Percentiles rank a stretch among this genome's conserved stretches.
phyloP scores from a whole-genome alignment of 306 rosid species.

The Datisca glomerata region DNA sequence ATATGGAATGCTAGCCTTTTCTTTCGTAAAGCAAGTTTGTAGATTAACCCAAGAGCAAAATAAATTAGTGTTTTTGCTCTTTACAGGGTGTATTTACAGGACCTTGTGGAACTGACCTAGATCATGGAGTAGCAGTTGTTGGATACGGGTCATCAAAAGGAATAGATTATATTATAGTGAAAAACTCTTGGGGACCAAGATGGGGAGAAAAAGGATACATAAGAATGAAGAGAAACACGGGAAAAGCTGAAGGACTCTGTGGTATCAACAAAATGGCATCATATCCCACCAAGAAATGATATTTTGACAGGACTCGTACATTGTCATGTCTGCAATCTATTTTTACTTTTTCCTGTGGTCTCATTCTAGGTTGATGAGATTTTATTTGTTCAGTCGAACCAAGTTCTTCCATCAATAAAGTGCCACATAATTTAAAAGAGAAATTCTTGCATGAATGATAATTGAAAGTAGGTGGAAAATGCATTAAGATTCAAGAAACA shows the following conservation, averaged over 20 bases:
- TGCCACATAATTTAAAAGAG: no score
- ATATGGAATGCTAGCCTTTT: neutral
- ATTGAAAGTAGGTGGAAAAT: no score
- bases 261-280: conserved; percentile 88
- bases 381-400: no score
- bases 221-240: conserved; percentile 61
- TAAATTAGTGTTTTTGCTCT: neutral
- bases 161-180: conserved; percentile 63
- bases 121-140: conserved; percentile 88
- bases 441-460: no score
- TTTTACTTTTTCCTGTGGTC: conserved; percentile 1
- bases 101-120: conserved; percentile 61
- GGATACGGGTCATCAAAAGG: conserved; percentile 80
- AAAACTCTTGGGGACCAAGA: conserved; percentile 81
- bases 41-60: neutral
- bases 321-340: neutral
- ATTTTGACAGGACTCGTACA: neutral
- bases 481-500: no score
- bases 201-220: conserved; percentile 94
- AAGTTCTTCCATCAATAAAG: no score
- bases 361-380: no score
- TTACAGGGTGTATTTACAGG: conserved; percentile 79
- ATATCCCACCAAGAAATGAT: conserved; percentile 60
- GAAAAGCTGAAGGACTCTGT: conserved; percentile 70
- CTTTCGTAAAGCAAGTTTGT: neutral